Evolutionary conservation across 2,329 filamentous ascomycete genomes (phyloP), one percentile per base, ranked within the genome.

Genomic region (Talaromyces amestolkiae): DNA sequence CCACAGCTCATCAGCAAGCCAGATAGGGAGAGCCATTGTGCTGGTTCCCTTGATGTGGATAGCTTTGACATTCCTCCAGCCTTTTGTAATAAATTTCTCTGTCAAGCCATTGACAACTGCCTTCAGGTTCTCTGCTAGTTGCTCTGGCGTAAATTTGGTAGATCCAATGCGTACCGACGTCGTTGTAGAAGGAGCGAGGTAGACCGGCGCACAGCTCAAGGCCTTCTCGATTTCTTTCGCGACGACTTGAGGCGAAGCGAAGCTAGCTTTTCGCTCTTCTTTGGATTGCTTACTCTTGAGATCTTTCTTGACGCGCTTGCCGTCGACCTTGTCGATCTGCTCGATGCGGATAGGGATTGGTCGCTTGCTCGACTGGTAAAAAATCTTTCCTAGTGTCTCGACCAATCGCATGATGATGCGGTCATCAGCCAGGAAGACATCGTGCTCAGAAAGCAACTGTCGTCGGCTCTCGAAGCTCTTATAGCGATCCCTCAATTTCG

Each of bases 1-100:
- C 93, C 95, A 99, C 69, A 99, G 84, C 83, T 97, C 93, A 71
- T 93, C 90, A 4, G 94, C 91, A 75, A 97, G 82, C 91, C 93
- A 99, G 75, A 99, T 89, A n/a, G 95, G 95, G 73, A 99, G 84
- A 9, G 94, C 91, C 67, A 89, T 90, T 4, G 94, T 97, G 74
- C 91, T 88, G 33, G 92, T 90, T 3, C 92, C 92, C 85, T 98
- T 99, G 83, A 99, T 85, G 78, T 96, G 93, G 68, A 99, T 82
- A 68, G 87, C 87, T 78, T 89, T 89, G 69, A 98, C 85, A 76
- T 94, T 95, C 73, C 87, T 87, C 93, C 93, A 97, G 73, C 93
- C 89, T 76, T 94, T 89, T 19, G 93, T 87, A 54, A 97, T 87
- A 75, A 90, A 91, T 77, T 91, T 93, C 68, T 91, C 88, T 7